Percentiles rank a stretch among this genome's conserved stretches.
These are phyloP conservation scores for Pythium sukuiense DNA, from an alignment of 352 stramenopile genomes.

Conservation along the genomic window DNA sequence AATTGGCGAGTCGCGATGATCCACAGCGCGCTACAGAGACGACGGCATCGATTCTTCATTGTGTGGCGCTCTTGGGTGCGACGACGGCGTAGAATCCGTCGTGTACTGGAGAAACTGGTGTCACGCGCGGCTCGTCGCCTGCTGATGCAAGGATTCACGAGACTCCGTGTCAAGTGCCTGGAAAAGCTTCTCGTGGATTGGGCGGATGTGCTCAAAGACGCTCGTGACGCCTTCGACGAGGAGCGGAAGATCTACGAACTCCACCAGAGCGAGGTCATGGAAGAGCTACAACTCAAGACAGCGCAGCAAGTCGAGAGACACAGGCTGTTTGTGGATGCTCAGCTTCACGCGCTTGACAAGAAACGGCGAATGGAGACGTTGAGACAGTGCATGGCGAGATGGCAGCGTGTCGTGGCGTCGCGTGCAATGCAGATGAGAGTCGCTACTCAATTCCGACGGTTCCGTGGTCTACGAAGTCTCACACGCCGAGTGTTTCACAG, in stretches of 20 bases:
- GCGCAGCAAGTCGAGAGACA: slow-evolving; percentile 27
- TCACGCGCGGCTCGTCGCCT: neutral
- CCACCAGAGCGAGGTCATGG: slow-evolving; percentile 35
- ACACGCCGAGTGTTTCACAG: neutral
- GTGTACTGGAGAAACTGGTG: neutral
- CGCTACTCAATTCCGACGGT: slow-evolving; percentile 7
- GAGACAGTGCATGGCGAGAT: slow-evolving; percentile 18
- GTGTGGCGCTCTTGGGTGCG: slow-evolving; percentile 10
- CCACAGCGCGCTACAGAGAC: neutral
- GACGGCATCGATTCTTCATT: neutral
- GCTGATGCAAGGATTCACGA: slow-evolving; percentile 17
- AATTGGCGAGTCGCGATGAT: slow-evolving; percentile 26
- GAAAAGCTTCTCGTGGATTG: slow-evolving; percentile 38
- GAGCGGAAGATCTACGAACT: slow-evolving; percentile 38
- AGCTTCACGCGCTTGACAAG: slow-evolving; percentile 24
- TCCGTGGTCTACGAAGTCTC: neutral
- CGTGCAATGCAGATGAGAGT: slow-evolving; percentile 8
- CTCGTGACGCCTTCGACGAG: slow-evolving; percentile 45
- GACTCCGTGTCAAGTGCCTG: slow-evolving; percentile 34
- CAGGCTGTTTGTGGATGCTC: slow-evolving; percentile 20
- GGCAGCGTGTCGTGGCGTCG: slow-evolving; percentile 21
- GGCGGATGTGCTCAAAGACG: slow-evolving; percentile 38
- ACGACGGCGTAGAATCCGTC: neutral
- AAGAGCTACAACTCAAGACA: slow-evolving; percentile 34
- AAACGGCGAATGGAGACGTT: slow-evolving; percentile 25